Base-by-base conservation (phyloP, 345 rosid genomes). In the Durio zibethinus region DNA sequence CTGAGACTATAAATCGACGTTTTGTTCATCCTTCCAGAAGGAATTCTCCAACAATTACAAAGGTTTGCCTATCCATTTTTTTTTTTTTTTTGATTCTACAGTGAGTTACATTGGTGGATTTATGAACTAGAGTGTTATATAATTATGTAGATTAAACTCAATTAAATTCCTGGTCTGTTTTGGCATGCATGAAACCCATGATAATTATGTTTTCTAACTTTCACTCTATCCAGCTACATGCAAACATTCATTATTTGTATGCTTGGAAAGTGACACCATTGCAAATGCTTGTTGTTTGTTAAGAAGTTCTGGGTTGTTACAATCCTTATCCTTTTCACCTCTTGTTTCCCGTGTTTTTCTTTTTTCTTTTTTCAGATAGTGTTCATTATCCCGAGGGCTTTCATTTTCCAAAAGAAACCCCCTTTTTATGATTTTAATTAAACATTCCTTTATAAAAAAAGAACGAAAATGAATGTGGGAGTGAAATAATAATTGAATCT, bases 21-120 rank as follows among this genome's bases (percentile, higher is more conserved):
- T 90, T 78, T 71, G 88, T 92, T 79, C 98, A 93, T 84, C 93
- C 93, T 76, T 93, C 99, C 82, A 87, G 94, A 61, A 90, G 88
- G 83, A 93, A 90, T 79, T 90, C 97, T 47, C 94, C 93, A 25
- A 93, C 90, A 72, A 88, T 90, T 78, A 89, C 94, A 2, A 95
- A 93, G 97, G 99, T 93, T 56, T 50, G 25, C 8, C 40, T 59
- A 36, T 36, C 31, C 11, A 7, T n/a, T 14, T 25, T 72, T 56
- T 33, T 64, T 18, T 25, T 33, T 33, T 33, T 33, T 2, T 2
- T 33, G 36, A 12, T 57, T 54, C 76, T 38, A 23, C 33, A 18
- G 18, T 40, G 1, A 33, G 23, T 68, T 61, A 36, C 10, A 31
- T 4, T 48, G 0, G 42, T 54, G 27, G 15, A 68, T 57, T 33